Conservation (phyloP, 805 yeast species). For the Candida xiaguanensis region DNA sequence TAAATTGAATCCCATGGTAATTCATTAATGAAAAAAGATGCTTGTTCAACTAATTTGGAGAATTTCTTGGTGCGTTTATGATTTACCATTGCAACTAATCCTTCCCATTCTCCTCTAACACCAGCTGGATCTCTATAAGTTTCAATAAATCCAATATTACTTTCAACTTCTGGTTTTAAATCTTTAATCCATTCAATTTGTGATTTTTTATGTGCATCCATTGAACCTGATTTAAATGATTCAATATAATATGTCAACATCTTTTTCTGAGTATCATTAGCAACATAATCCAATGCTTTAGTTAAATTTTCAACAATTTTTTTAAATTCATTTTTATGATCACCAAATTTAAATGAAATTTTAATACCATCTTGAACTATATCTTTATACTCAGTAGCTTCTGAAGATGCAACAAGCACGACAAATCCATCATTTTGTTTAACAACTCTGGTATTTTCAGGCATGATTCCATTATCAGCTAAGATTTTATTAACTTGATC, state of each 20-base stretch:
- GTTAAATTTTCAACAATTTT: slow-evolving; percentile 53
- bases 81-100: slow-evolving; percentile 85
- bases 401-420: slow-evolving; percentile 68
- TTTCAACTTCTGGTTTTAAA: slow-evolving; percentile 63
- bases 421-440: slow-evolving; percentile 51
- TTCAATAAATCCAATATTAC: slow-evolving; percentile 88
- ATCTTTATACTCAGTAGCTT: slow-evolving; percentile 40
- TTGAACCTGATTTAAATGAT: slow-evolving; percentile 76
- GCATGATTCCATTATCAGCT: slow-evolving; percentile 61
- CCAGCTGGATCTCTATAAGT: slow-evolving; percentile 92
- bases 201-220: slow-evolving; percentile 80
- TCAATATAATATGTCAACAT: slow-evolving; percentile 66
- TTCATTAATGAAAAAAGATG: slow-evolving; percentile 57
- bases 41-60: slow-evolving; percentile 62
- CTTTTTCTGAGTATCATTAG: slow-evolving; percentile 66
- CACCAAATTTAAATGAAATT: slow-evolving; percentile 67
- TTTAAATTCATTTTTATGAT: slow-evolving; percentile 63
- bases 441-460: slow-evolving; percentile 75
- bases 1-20: slow-evolving; percentile 76
- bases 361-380: slow-evolving; percentile 34
- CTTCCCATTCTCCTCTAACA: slow-evolving; percentile 92
- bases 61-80: slow-evolving; percentile 82
- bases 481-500: slow-evolving; percentile 64
- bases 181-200: slow-evolving; percentile 89
- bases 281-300: slow-evolving; percentile 58